Evolutionary conservation across 169 alveolate species (phyloP), one percentile per base, ranked within the genome.

Genomic region (Plasmodium gaboni): DNA sequence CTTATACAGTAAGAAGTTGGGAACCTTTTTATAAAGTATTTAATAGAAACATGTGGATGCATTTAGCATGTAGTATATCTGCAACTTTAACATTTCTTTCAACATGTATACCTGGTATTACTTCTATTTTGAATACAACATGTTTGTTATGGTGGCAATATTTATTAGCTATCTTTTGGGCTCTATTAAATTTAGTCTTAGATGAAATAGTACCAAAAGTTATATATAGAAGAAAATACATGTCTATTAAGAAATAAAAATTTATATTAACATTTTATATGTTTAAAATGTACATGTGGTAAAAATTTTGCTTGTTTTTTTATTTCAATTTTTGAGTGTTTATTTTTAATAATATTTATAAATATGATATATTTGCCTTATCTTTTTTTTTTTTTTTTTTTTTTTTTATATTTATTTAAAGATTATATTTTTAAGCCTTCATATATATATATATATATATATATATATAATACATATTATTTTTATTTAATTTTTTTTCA

Each of bases 1-100:
- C 98, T 7, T 96, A 96, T 88, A 96, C 98, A n/a, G 98, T 96
- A 38, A 93, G 98, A 42, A 91, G 97, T 42, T 96, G 98, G 98
- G 95, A 94, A 61, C 95, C 95, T 93, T 95, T 96, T 87, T 96
- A 90, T 94, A 46, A 22, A 50, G 98, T 95, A 13, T 95, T 96
- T 93, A 96, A 96, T 92, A 93, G 98, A 57, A 96, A 94, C 55
- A 97, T 97, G 57, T 95, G 97, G 97, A 94, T 96, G 96, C 98
- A 96, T 83, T 55, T 96, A 32, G 98, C 98, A 44, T 96, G 98
- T 86, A 90, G 97, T 63, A 78, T 95, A 38, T 96, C 98, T 5
- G 98, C 98, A 10, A 94, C 97, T 0, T 89, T 94, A 42, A 96
- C 98, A 12, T 90, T 95, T 60, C 83, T 95, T 51, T 73, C 95